Evolutionary conservation across 176 grass and related monocot species (phyloP).

Genomic region (Typha latifolia): DNA sequence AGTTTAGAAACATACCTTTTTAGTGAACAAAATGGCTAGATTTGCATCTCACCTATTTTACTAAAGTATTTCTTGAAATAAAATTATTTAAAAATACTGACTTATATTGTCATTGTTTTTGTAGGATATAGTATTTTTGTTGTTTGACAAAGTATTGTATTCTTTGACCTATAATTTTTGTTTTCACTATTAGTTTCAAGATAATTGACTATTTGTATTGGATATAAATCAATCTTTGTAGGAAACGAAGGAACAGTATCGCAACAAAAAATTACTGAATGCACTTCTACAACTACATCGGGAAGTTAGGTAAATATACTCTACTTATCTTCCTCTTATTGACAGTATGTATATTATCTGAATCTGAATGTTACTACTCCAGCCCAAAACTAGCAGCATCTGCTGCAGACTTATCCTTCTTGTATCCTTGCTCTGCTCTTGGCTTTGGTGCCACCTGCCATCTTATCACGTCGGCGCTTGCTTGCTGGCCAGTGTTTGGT

Average conservation of each 20-base stretch:
- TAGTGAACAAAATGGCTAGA: too few species aligned
- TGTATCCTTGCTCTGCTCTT: constrained; percentile 57
- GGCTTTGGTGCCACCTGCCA: constrained; percentile 84
- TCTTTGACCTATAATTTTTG: neutral
- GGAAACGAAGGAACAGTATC: constrained; percentile 85
- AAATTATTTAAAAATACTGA: too few species aligned
- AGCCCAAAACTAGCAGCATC: constrained; percentile 87
- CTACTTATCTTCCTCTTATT: constrained; percentile 22
- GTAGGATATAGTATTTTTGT: too few species aligned
- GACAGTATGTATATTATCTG: neutral
- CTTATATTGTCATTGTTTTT: too few species aligned
- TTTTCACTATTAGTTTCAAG: constrained; percentile 7
- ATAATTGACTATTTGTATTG: neutral
- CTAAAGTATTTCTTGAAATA: too few species aligned
- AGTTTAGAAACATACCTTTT: too few species aligned
- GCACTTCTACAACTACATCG: constrained; percentile 79
- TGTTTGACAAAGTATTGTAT: neutral
- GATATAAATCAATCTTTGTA: constrained; percentile 26
- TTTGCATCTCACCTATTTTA: too few species aligned
- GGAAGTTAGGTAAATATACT: constrained; percentile 67
- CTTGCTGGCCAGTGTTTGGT: constrained; percentile 87
- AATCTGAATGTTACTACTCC: constrained; percentile 20
- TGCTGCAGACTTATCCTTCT: constrained; percentile 78
- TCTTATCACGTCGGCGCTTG: constrained; percentile 84
- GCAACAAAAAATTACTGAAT: constrained; percentile 92